Evolutionary conservation across 352 stramenopile genomes (phyloP).

Genomic region (Phytopythium sindhum): DNA sequence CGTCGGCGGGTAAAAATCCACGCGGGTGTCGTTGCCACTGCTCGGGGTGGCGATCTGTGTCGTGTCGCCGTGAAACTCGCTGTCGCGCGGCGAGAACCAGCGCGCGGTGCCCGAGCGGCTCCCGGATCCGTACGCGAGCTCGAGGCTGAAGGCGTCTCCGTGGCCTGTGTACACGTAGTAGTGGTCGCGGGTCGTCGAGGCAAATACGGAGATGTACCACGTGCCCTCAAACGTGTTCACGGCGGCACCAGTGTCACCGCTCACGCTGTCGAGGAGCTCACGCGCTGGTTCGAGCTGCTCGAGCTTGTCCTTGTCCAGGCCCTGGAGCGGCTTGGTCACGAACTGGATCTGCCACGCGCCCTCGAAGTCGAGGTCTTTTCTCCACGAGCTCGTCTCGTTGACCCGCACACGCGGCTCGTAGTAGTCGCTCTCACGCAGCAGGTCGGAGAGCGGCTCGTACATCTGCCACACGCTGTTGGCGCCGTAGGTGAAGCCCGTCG

Average conservation of each 20-base stretch:
- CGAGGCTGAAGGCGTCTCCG: constrained; percentile 16
- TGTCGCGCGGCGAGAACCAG: constrained; percentile 23
- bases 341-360: constrained; percentile 16
- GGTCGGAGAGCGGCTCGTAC: constrained; percentile 16
- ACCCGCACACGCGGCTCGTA: constrained; percentile 10
- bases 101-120: constrained; percentile 9
- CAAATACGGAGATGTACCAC: constrained; percentile 17
- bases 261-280: constrained; percentile 13
- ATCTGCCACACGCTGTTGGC: constrained; percentile 22
- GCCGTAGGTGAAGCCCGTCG: constrained; percentile 19
- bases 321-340: constrained; percentile 22
- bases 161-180: constrained; percentile 21
- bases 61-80: constrained; percentile 8
- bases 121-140: constrained; percentile 9
- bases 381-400: constrained; percentile 15
- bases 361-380: constrained; percentile 15
- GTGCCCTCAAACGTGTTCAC: constrained; percentile 17
- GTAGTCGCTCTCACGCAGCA: constrained; percentile 16
- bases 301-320: constrained; percentile 5
- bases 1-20: constrained; percentile 19
- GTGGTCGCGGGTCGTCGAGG: constrained; percentile 5
- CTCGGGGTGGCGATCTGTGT: constrained; percentile 7
- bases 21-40: constrained; percentile 10
- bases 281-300: constrained; percentile 14
- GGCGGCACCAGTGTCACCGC: not conserved